Evolutionary conservation across 169 alveolate genomes (phyloP).

Genomic region (Cryptosporidium bovis): DNA sequence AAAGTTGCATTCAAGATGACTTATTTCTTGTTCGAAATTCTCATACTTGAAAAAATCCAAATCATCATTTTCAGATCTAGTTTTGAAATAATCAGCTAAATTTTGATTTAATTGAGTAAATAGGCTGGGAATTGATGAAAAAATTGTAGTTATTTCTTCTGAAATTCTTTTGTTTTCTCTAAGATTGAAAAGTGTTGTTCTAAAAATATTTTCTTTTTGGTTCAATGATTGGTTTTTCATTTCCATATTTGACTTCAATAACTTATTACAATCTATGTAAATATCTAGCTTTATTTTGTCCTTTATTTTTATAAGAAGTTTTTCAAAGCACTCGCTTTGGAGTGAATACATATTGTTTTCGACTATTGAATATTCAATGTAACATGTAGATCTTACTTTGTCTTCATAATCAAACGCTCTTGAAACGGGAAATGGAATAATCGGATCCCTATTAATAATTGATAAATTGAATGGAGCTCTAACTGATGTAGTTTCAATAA

Average conservation of each 20-base stretch:
- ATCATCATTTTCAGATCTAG: background rate
- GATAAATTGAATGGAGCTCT: slow-evolving; percentile 16
- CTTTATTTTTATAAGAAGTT: slow-evolving; percentile 6
- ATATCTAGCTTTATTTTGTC: slow-evolving; percentile 3
- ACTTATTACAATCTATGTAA: background rate
- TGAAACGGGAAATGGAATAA: slow-evolving; percentile 34
- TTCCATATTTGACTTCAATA: too few species aligned
- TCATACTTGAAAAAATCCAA: background rate
- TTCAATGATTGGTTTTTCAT: background rate
- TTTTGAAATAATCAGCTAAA: background rate
- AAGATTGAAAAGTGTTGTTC: slow-evolving; percentile 5
- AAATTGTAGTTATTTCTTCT: background rate
- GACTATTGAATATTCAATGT: background rate
- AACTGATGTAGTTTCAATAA: background rate
- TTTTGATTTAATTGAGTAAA: slow-evolving; percentile 8
- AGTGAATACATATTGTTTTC: background rate
- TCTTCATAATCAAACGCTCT: slow-evolving; percentile 38
- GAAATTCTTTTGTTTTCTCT: background rate
- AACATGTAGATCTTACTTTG: slow-evolving; percentile 9
- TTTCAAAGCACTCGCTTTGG: background rate
- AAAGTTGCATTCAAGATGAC: slow-evolving; percentile 9
- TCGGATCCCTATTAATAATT: slow-evolving; percentile 33
- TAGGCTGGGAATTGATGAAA: slow-evolving; percentile 15
- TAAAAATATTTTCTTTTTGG: background rate
- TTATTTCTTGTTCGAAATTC: slow-evolving; percentile 28